Base-by-base conservation (phyloP, 169 alveolate genomes). In the Babesia bovis region DNA sequence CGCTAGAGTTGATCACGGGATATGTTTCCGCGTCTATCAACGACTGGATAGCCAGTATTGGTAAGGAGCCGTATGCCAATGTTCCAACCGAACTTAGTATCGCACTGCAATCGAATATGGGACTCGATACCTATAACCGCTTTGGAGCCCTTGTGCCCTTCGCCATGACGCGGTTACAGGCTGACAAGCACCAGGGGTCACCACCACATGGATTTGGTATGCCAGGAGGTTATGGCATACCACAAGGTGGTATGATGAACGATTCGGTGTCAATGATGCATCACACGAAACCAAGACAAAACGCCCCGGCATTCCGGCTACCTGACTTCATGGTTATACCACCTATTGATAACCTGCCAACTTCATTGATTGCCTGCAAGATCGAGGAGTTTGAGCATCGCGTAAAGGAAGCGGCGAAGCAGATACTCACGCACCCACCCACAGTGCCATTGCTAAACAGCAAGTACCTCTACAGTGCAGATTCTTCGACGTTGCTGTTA, bases 1-100 rank as follows among this genome's bases (percentile, higher is more conserved):
- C 90, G 36, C 72, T 87, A 35, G 93, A 87, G 38, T 70, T 83
- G 65, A 83, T 87, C 30, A 81, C 90, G 19, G 71, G 88, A 12
- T 84, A 66, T 47, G 67, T 87, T 0, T 82, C 82, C 33, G 93
- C 81, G 40, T 71, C 74, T 35, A 83, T 87, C 72, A 68, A 74
- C 28, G 82, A 79, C 13, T 78, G 87, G 87, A 40, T 52, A 7
- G 4, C 67, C 19, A 28, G 25, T 2, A 33, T 26, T 4, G 36
- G 61, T 15, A 71, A 33, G 28, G 73, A 60, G 12, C 25, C 28
- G 21, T n/a, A n/a, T n/a, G 25, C n/a, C 25, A 23, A 60, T 49
- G 45, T 78, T 23, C 65, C 77, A n/a, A 32, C 28, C 30, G 58
- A 32, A 12, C 23, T 36, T 50, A 50, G 23, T 17, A 21, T 7